Evolutionary conservation across 805 yeast genomes (phyloP).

Genomic region (Ascoidea rubescens): DNA sequence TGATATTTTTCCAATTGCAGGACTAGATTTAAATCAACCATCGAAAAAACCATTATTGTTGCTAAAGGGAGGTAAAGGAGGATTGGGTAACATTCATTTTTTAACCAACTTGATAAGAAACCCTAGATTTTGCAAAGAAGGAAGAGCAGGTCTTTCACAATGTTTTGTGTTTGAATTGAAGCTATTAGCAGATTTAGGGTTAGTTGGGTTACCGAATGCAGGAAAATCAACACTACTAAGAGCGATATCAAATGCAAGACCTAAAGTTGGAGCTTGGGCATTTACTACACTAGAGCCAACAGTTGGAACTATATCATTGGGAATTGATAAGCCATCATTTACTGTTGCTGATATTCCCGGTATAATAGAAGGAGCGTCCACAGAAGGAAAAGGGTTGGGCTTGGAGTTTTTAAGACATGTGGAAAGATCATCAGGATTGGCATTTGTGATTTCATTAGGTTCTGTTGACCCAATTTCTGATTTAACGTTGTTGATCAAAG

Average conservation of each 20-base stretch:
- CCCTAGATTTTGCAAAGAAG: constrained; percentile 77
- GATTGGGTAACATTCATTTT: constrained; percentile 94
- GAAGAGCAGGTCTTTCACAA: constrained; percentile 55
- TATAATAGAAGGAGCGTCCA: constrained; percentile 73
- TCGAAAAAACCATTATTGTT: constrained; percentile 55
- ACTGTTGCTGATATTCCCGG: constrained; percentile 98
- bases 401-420: constrained; percentile 83
- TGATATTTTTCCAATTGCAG: constrained; percentile 72
- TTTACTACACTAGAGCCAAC: constrained; percentile 90
- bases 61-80: constrained; percentile 82
- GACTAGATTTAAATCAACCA: constrained; percentile 55
- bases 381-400: constrained; percentile 79
- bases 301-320: constrained; percentile 69
- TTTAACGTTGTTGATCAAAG: constrained; percentile 45
- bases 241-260: constrained; percentile 80
- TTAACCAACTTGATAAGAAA: constrained; percentile 71
- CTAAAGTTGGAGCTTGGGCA: constrained; percentile 93
- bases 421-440: constrained; percentile 82
- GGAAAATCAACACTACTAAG: constrained; percentile 85
- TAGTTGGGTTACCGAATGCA: constrained; percentile 93
- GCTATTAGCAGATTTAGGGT: constrained; percentile 81
- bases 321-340: constrained; percentile 49
- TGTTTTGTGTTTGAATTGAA: constrained; percentile 73
- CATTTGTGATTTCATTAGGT: constrained; percentile 74
- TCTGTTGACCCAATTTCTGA: constrained; percentile 52